Evolutionary conservation across 352 stramenopile species (phyloP), one percentile per base, ranked within the genome.

Genomic region (Pythium guiyangense): DNA sequence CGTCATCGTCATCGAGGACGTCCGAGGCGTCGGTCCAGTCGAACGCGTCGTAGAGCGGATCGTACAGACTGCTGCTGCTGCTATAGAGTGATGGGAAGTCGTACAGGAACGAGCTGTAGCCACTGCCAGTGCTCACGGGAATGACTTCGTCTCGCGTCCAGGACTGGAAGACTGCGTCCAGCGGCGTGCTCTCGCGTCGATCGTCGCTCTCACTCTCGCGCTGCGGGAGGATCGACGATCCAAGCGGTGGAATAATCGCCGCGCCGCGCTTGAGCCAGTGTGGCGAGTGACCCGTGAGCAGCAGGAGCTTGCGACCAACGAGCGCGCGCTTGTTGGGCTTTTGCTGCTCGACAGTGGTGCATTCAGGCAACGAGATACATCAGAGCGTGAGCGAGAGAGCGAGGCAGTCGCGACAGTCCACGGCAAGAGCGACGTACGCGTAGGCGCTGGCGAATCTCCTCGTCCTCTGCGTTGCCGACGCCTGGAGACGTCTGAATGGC

Each of bases 221-320:
- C 46, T 48, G 35, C 2, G 70, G 64, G 12, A 79, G 15, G 17
- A 79, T 66, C 4, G 60, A 49, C 10, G 67, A 70, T 5, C 67
- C 57, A 6, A 79, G 59, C 11, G 70, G 66, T 12, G 68, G 67
- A 2, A 77, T 51, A 27, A 79, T 73, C 35, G 65, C 59, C 18
- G 67, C 69, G 0, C 67, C 67, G 15, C 69, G 70, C 45, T 68
- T 73, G 11, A 79, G 39, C 35, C 55, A 60, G 15, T 58, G 49
- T 0, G 64, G 51, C 10, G 60, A 58, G 26, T 57, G 54, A 8
- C 51, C 44, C 15, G 50, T 53, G 10, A 59, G 44, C 25, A 64
- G n/a, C 35, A 64, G n/a, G 25, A 64, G 52, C 58, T 54, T 64
- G 25, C 58, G 58, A 44, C 58, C 57, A 31, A 59, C 20, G 1